Base-by-base conservation (phyloP, 345 rosid species). In the Citrus australasica region DNA sequence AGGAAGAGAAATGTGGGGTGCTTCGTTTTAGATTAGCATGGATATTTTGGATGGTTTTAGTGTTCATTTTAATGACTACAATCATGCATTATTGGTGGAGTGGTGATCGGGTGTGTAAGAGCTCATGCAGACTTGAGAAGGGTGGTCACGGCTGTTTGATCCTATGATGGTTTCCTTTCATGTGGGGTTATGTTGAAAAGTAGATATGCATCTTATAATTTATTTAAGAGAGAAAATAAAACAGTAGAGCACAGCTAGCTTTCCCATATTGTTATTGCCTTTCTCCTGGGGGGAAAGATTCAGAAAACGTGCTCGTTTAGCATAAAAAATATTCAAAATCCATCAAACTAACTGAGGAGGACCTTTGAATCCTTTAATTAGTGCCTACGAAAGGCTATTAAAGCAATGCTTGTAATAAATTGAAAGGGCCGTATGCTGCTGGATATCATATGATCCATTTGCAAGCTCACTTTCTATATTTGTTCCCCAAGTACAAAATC, bases 1-100 rank as follows among this genome's bases (percentile, higher is more conserved):
- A 89, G 89, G 83, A 42, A 32, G 19, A 25, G 75, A 46, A 46
- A 13, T 35, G 37, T 35, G 37, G 37, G 37, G 35, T 48, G 22
- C 38, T 11, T 42, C 51, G 3, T 42, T 53, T 13, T 35, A 37
- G 19, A 37, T 25, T 58, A 73, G 80, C 73, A 73, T 62, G 38
- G 71, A 56, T 69, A 61, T 42, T 59, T 71, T 16, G 42, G 13
- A 75, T 32, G 42, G 28, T 16, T 62, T 73, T 58, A 13, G 5
- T 33, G 25, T 22, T 71, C 24, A 38, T 68, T 68, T 42, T 42
- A 24, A 10, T 60, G 22, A 40, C 3, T 38, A 19, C 61, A 75
- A 75, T 75, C 60, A 75, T 74, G 67, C 27, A 60, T 63, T 21
- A 46, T 75, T 63, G 38, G 27, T 30, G 37, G 24, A 60, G 76